A percentile compares a stretch with the other conserved stretches of the same genome.
phyloP scores from a whole-genome alignment of 495 filamentous ascomycete genomes.

The Aspergillus affinis region DNA sequence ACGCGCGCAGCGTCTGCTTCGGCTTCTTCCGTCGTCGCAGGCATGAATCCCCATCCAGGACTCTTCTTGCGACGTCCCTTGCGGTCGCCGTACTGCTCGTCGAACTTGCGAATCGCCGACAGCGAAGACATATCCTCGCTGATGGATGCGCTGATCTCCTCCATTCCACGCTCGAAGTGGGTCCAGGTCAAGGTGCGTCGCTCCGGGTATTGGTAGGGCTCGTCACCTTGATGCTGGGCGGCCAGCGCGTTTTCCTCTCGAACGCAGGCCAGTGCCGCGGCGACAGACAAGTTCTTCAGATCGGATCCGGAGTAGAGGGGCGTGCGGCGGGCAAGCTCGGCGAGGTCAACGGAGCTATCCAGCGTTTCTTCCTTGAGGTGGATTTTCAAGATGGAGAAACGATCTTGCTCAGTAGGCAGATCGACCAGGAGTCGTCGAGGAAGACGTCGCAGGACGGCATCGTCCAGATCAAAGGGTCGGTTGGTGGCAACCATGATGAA shows the following conservation, averaged over 20 bases:
- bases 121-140: constrained; percentile 92
- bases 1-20: constrained; percentile 39
- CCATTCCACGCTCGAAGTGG: constrained; percentile 84
- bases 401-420: constrained; percentile 74
- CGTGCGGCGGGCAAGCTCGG: constrained; percentile 69
- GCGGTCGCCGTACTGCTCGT: constrained; percentile 93
- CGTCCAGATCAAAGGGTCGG: constrained; percentile 90
- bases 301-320: constrained; percentile 96
- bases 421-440: constrained; percentile 86
- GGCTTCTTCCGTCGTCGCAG: constrained; percentile 25
- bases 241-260: constrained; percentile 74
- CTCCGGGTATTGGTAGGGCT: constrained; percentile 60
- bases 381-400: constrained; percentile 77
- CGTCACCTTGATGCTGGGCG: constrained; percentile 47
- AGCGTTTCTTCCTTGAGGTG: constrained; percentile 79
- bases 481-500: constrained; percentile 99
- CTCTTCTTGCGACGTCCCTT: constrained; percentile 66
- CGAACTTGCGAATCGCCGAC: constrained; percentile 87
- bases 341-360: constrained; percentile 65
- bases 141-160: constrained; percentile 89
- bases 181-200: constrained; percentile 60
- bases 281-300: constrained; percentile 89
- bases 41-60: constrained; percentile 44
- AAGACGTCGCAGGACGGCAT: constrained; percentile 81
- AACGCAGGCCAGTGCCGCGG: constrained; percentile 85